These are phyloP conservation scores for Suillus bovinus DNA, from an alignment of 768 basidiomycete genomes.

Conservation along the genomic window DNA sequence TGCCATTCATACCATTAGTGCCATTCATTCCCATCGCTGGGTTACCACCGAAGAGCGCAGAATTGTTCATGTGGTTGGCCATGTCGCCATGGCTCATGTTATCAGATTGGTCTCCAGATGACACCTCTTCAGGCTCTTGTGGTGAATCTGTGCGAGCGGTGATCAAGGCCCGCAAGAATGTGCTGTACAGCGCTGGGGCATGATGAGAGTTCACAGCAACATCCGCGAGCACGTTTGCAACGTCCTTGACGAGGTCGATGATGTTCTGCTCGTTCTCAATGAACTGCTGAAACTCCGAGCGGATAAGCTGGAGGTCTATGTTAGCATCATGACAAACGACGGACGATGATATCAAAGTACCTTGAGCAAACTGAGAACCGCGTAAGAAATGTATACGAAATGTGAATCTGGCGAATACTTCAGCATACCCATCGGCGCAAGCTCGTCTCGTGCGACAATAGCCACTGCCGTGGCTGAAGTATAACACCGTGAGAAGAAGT, in stretches of 20 bases:
- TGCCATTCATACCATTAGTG: slow-evolving; percentile 31
- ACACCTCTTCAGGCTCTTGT: slow-evolving; percentile 29
- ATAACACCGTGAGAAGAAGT: slow-evolving; percentile 84
- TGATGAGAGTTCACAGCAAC: slow-evolving; percentile 79
- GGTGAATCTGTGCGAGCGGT: slow-evolving; percentile 45
- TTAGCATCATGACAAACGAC: slow-evolving; percentile 14
- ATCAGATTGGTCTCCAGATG: slow-evolving; percentile 19
- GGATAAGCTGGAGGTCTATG: slow-evolving; percentile 58
- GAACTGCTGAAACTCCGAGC: slow-evolving; percentile 80
- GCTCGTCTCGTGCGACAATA: slow-evolving; percentile 70
- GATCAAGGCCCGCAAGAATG: slow-evolving; percentile 78
- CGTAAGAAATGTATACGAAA: slow-evolving; percentile 92
- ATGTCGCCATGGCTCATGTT: slow-evolving; percentile 28
- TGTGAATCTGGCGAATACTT: slow-evolving; percentile 88
- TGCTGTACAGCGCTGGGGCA: slow-evolving; percentile 88
- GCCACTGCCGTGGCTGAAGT: slow-evolving; percentile 71
- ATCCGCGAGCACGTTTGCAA: slow-evolving; percentile 76
- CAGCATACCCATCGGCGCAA: slow-evolving; percentile 75
- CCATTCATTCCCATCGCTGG: slow-evolving; percentile 23
- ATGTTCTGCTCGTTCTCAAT: slow-evolving; percentile 74
- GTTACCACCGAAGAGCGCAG: slow-evolving; percentile 18
- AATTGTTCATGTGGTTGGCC: slow-evolving; percentile 20
- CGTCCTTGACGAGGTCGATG: slow-evolving; percentile 70
- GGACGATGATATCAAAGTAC: slow-evolving; percentile 38
- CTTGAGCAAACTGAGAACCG: slow-evolving; percentile 90